Evolutionary conservation across 2,329 filamentous ascomycete genomes (phyloP).

Genomic region (Magnaporthiopsis rhizophila): DNA sequence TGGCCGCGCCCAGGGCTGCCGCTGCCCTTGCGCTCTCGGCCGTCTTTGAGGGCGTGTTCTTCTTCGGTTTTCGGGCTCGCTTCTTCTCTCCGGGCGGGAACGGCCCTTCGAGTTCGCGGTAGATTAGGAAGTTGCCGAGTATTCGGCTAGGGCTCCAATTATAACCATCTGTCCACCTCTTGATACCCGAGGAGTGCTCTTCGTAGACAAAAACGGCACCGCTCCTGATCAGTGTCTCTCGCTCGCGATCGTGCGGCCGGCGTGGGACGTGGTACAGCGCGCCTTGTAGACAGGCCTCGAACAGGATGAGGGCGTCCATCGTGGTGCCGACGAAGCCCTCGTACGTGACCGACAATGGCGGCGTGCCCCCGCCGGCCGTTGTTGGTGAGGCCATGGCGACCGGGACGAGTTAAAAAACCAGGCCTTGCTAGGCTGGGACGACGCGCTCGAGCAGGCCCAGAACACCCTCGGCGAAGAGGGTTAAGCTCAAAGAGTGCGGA

Average conservation of each 20-base stretch:
- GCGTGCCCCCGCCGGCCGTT: not conserved
- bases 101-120: slow-evolving; percentile 70
- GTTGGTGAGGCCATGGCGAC: not conserved
- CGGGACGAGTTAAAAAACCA: not conserved
- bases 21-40: not conserved
- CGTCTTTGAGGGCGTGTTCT: not conserved
- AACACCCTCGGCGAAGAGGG: not conserved
- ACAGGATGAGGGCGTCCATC: slow-evolving; percentile 68
- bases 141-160: slow-evolving; percentile 88
- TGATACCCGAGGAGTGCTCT: slow-evolving; percentile 83
- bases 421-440: not conserved
- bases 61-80: slow-evolving; percentile 59
- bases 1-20: not conserved
- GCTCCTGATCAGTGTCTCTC: slow-evolving; percentile 67
- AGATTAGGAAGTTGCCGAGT: slow-evolving; percentile 76
- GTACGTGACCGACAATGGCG: slow-evolving; percentile 2
- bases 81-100: slow-evolving; percentile 83
- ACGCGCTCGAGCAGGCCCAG: not conserved
- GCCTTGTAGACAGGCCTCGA: slow-evolving; percentile 70
- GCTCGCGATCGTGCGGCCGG: slow-evolving; percentile 78
- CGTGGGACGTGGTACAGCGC: slow-evolving; percentile 68
- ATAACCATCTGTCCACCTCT: slow-evolving; percentile 88
- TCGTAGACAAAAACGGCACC: slow-evolving; percentile 90
- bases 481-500: not conserved
- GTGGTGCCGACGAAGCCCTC: slow-evolving; percentile 58